Evolutionary conservation across 2,329 filamentous ascomycete species (phyloP).

Genomic region (Pseudocercospora fijiensis): DNA sequence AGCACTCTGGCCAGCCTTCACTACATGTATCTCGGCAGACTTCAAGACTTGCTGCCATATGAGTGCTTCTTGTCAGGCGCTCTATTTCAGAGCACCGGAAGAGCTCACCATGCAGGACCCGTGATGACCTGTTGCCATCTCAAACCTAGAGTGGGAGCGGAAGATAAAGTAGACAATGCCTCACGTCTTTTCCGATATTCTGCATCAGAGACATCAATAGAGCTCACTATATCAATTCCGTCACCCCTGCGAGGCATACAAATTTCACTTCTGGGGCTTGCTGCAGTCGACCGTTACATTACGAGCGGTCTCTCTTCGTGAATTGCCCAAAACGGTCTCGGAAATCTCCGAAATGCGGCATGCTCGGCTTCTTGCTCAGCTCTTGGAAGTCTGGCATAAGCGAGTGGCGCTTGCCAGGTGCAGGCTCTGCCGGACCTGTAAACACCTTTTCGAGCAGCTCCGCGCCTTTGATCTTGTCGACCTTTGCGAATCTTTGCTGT

Average conservation of each 20-base stretch:
- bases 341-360: conserved; percentile 28
- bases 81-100: neutral
- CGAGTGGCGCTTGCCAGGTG: conserved; percentile 22
- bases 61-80: neutral
- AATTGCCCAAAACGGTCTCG: conserved; percentile 28
- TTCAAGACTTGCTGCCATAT: neutral
- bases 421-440: conserved; percentile 13
- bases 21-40: neutral
- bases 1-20: neutral
- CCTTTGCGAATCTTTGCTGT: conserved; percentile 90
- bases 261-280: neutral
- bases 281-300: neutral
- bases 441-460: conserved; percentile 79
- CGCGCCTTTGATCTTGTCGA: conserved; percentile 87
- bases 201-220: neutral
- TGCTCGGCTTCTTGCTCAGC: conserved; percentile 29
- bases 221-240: neutral
- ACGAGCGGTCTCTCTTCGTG: conserved; percentile 27
- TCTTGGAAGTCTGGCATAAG: conserved; percentile 27
- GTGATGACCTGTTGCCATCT: neutral
- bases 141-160: neutral
- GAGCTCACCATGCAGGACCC: neutral
- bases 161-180: neutral
- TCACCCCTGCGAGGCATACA: neutral
- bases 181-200: neutral